These are phyloP conservation scores for Penicillium brevicompactum DNA, from an alignment of 2,329 filamentous ascomycete species.

Conservation along the genomic window DNA sequence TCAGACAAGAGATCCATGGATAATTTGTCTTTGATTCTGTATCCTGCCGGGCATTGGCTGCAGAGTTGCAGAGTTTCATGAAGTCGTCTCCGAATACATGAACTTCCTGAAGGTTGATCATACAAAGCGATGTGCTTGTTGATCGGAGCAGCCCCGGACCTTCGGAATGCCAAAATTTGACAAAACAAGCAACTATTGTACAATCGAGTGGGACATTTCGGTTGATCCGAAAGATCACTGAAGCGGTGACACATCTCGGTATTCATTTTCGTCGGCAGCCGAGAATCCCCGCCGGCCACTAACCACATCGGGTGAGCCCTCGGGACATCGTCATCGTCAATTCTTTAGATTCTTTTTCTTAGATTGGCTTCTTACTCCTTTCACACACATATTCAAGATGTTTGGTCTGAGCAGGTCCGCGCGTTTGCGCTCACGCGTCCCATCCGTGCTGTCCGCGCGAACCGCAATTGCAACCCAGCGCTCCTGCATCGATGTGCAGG, in stretches of 20 bases:
- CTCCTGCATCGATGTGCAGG: conserved; percentile 11
- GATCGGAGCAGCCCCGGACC: neutral
- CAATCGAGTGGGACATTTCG: too few species aligned
- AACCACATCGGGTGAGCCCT: conserved; percentile 22
- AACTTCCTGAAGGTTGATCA: too few species aligned
- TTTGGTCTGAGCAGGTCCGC: conserved; percentile 21
- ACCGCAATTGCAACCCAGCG: conserved; percentile 12
- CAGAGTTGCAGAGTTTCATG: too few species aligned
- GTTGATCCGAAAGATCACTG: neutral
- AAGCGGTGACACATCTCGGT: conserved; percentile 1
- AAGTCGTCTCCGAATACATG: too few species aligned
- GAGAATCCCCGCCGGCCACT: conserved; percentile 29
- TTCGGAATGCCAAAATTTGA: neutral
- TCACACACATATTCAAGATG: conserved; percentile 9
- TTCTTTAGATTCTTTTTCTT: neutral
- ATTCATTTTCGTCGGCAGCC: conserved; percentile 17
- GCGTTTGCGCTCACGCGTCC: conserved; percentile 21
- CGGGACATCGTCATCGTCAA: conserved; percentile 16
- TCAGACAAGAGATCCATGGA: too few species aligned
- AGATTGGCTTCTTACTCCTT: neutral
- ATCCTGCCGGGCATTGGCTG: too few species aligned
- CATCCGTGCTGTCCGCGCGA: conserved; percentile 12
- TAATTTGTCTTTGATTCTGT: too few species aligned
- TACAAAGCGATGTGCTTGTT: too few species aligned
- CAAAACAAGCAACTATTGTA: too few species aligned